These are phyloP conservation scores for Cryptococcus neoformans DNA, from an alignment of 1,284 basidiomycete genomes.

Conservation along the genomic window DNA sequence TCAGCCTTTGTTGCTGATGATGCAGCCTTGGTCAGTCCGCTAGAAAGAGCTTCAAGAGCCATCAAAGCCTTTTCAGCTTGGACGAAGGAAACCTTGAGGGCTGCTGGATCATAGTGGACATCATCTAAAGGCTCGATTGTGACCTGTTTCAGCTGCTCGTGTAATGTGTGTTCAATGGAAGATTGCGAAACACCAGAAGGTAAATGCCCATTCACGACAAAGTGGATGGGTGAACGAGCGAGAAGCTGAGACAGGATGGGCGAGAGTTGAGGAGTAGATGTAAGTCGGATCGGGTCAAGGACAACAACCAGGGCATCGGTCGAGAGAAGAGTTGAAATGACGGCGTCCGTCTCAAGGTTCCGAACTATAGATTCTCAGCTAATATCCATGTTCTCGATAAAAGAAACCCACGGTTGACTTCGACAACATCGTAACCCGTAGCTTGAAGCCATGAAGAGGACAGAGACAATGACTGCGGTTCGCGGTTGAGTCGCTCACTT, in stretches of 20 bases:
- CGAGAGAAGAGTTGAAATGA: slow-evolving; percentile 13
- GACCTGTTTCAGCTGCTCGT: slow-evolving; percentile 16
- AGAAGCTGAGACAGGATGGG: slow-evolving; percentile 21
- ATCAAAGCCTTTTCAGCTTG: slow-evolving; percentile 30
- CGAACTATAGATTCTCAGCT: background rate
- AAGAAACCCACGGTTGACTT: slow-evolving; percentile 20
- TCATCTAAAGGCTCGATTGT: slow-evolving; percentile 2
- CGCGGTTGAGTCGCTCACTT: slow-evolving; percentile 1
- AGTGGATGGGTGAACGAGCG: slow-evolving; percentile 18
- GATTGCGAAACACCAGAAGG: slow-evolving; percentile 20
- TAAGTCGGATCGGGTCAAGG: slow-evolving; percentile 41
- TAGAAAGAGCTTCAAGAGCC: slow-evolving; percentile 32
- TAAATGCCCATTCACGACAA: slow-evolving; percentile 38
- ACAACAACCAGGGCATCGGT: slow-evolving; percentile 40
- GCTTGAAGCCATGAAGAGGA: slow-evolving; percentile 34
- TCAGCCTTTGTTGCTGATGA: slow-evolving; percentile 6
- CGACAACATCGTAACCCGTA: slow-evolving; percentile 27
- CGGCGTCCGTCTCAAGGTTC: slow-evolving; percentile 4
- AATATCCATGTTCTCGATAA: background rate
- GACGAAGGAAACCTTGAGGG: slow-evolving; percentile 22
- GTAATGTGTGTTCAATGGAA: slow-evolving; percentile 13
- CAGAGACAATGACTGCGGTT: slow-evolving; percentile 15
- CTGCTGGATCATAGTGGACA: background rate
- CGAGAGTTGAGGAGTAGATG: slow-evolving; percentile 17
- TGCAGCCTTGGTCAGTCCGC: slow-evolving; percentile 15